Base-by-base conservation (phyloP, 306 rosid species). In the Quercus dentata region DNA sequence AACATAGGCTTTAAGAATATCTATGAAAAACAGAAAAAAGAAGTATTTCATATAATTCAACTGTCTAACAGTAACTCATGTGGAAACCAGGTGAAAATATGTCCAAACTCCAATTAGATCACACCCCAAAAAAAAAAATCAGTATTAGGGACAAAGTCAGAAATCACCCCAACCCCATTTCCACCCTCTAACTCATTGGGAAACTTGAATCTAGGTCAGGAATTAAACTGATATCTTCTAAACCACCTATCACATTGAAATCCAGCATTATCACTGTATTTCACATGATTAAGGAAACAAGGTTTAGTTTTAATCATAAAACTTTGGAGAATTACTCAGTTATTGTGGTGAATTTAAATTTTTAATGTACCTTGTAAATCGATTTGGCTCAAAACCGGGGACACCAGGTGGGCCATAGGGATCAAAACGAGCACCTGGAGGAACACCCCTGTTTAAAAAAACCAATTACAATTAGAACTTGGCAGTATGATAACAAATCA, bases 391-490 rank as follows among this genome's bases (percentile, higher is more conserved):
- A 84, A 92, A 94, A 54, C 95, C 97, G 77, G 97, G 97, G 76
- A 90, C 74, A 55, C 87, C 95, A 65, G 98, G 94, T 51, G 97
- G 98, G 33, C 97, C 98, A 76, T 75, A 83, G 8, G 96, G 97
- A 92, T 94, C 98, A 81, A 89, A 92, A 79, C 96, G 92, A 84
- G 92, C 92, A 81, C 97, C 96, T 0, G 95, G 97, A 56, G 97
- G 98, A 51, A 89, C 87, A 63, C 88, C 93, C 82, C 98, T 91
- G 85, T 86, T 84, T 17, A 80, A 57, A 69, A 44, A 78, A 81
- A 51, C 62, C 11, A 74, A 73, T 52, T 58, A 61, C 30, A 44
- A 18, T 77, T 33, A 76, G 46, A 74, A 56, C 71, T 51, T 27
- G 21, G 21, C 41, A 75, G 31, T 4, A 52, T 14, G 46, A 44